phyloP scores from a whole-genome alignment of 495 filamentous ascomycete genomes.

The Talaromyces adpressus region DNA sequence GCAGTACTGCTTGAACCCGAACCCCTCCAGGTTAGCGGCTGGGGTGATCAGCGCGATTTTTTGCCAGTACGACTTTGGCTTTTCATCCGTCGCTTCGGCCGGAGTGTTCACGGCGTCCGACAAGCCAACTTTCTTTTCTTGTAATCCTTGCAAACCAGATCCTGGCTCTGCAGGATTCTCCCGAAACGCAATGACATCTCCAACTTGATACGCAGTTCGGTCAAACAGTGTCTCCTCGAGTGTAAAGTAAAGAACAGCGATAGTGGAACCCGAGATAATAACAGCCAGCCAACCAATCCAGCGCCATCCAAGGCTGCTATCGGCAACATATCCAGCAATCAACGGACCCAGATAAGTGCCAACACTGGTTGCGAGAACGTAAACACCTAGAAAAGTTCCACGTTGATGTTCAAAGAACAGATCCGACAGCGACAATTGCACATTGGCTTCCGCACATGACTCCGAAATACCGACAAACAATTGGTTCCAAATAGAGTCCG shows the following conservation, averaged over 20 bases:
- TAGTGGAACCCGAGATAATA: constrained; percentile 18
- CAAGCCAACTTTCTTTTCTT: not conserved
- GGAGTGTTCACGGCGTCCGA: not conserved
- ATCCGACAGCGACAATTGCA: constrained; percentile 22
- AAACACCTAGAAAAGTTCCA: constrained; percentile 18
- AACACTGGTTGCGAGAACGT: constrained; percentile 22
- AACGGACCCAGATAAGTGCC: constrained; percentile 27
- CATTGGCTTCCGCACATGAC: constrained; percentile 21
- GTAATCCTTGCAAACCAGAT: constrained; percentile 3
- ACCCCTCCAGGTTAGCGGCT: constrained; percentile 18
- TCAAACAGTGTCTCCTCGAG: constrained; percentile 24
- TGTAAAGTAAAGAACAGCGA: constrained; percentile 19
- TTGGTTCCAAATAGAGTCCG: constrained; percentile 22
- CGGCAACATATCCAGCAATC: constrained; percentile 21
- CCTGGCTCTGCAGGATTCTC: constrained; percentile 7
- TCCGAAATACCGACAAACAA: constrained; percentile 23
- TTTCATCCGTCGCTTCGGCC: constrained; percentile 6
- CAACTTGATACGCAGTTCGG: constrained; percentile 11
- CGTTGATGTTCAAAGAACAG: constrained; percentile 22
- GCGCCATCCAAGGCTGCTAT: constrained; percentile 18
- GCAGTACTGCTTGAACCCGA: constrained; percentile 22
- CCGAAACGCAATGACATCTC: not conserved
- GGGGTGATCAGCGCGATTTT: constrained; percentile 24
- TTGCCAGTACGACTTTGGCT: constrained; percentile 19
- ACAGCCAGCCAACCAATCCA: constrained; percentile 26